Base-by-base conservation (phyloP, 331 rosid species). In the Rhamnella rubrinervis region DNA sequence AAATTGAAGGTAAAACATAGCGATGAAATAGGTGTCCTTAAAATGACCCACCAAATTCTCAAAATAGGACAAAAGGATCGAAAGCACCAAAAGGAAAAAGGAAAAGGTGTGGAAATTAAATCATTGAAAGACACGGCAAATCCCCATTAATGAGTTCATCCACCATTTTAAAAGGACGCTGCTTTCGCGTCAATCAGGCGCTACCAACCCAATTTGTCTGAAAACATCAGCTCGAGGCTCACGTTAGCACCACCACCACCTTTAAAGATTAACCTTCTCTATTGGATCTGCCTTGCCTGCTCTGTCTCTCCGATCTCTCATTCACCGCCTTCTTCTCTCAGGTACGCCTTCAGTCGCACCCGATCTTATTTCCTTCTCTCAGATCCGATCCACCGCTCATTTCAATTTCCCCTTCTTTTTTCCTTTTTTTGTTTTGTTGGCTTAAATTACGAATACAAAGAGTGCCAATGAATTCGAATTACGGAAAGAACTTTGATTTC, bases 401-500 rank as follows among this genome's bases (percentile, higher is more conserved):
- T 18, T 58, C 10, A 66, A 15, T 51, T 20, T 57, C 18, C 12
- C 21, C n/a, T n/a, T n/a, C 9, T 6, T 10, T 17, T 18, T 53
- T 53, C n/a, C 5, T 53, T 8, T 5, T 1, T 17, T 4, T n/a
- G n/a, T 53, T 16, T 17, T 40, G 3, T 40, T 40, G 10, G 10
- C 11, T 14, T 44, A 39, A 39, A 25, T 1, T 13, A 13, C 6
- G 63, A 1, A 19, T 26, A 31, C 18, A 16, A 31, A 10, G 38
- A 50, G 64, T 16, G 68, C 49, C 63, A 57, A 95, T 95, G 99
- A 89, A 84, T 89, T 91, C 98, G 65, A 88, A 87, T 71, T 74
- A 71, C 15, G 88, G 86, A 11, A 87, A 87, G 75, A 80, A 83
- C 77, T 83, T 82, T 72, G 96, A 87, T 66, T 93, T 95, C 80